phyloP scores from a whole-genome alignment of 768 basidiomycete species.

The Aureoboletus auriporus region DNA sequence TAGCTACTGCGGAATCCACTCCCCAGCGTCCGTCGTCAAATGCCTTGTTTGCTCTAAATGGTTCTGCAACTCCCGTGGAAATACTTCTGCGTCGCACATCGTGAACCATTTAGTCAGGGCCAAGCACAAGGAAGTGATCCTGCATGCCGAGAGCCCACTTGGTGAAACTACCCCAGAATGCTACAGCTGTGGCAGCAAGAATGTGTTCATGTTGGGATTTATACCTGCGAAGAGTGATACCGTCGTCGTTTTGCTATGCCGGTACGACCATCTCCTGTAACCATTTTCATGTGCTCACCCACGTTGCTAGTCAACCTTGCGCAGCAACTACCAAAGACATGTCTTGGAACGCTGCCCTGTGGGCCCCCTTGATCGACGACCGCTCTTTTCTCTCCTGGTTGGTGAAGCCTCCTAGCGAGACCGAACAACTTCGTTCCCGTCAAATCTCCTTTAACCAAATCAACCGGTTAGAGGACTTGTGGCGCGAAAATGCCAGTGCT shows the following conservation, averaged over 20 bases:
- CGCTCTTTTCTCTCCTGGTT: conserved; percentile 99
- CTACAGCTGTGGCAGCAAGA: conserved; percentile 98
- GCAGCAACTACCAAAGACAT: conserved; percentile 97
- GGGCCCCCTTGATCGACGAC: conserved; percentile 99
- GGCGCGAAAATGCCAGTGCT: conserved; percentile 94
- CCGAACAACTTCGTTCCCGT: conserved; percentile 91
- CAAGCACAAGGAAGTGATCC: conserved; percentile 97
- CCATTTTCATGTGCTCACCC: neutral
- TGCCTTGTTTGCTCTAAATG: conserved; percentile 89
- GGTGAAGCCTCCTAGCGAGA: conserved; percentile 94
- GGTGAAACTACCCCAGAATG: conserved; percentile 99
- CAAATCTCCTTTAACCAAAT: conserved; percentile 98
- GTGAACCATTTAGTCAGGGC: conserved; percentile 99
- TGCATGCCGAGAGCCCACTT: conserved; percentile 92
- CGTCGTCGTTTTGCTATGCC: conserved; percentile 93
- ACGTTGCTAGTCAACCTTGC: conserved; percentile 78
- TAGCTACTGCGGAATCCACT: conserved; percentile 98
- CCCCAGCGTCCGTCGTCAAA: conserved; percentile 95
- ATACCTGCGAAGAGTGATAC: conserved; percentile 99
- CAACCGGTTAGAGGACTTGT: conserved; percentile 94
- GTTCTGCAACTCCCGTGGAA: conserved; percentile 99
- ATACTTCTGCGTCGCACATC: conserved; percentile 97
- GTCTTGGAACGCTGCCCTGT: conserved; percentile 96
- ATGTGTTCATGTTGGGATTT: conserved; percentile 99
- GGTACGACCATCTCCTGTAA: conserved; percentile 46